Conservation (phyloP, 768 basidiomycete genomes). For the Cyclocybe aegerita region DNA sequence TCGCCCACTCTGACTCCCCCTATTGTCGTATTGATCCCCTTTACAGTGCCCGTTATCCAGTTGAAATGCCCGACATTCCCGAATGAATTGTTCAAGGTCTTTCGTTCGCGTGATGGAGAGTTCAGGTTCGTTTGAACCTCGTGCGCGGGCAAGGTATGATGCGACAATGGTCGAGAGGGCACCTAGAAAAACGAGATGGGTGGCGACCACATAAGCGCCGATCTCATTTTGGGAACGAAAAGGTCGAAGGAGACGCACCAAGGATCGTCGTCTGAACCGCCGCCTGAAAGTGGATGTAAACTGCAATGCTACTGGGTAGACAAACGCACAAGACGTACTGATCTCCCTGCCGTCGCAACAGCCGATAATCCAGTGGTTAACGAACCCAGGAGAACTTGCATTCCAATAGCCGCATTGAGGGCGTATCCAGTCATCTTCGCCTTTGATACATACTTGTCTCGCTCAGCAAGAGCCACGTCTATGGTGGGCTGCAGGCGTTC, state of each 20-base stretch:
- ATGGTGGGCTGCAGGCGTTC: constrained; percentile 57
- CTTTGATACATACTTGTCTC: constrained; percentile 42
- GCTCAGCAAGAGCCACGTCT: constrained; percentile 39
- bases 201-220: not conserved
- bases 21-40: constrained; percentile 33
- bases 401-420: constrained; percentile 49
- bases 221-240: not conserved
- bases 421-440: constrained; percentile 39
- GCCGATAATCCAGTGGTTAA: constrained; percentile 66
- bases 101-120: constrained; percentile 49
- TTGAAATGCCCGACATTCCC: constrained; percentile 53
- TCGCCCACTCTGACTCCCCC: too few species aligned
- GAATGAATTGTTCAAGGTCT: constrained; percentile 64
- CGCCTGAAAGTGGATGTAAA: constrained; percentile 22
- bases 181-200: constrained; percentile 31
- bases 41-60: constrained; percentile 50
- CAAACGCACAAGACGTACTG: constrained; percentile 28
- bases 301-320: not conserved
- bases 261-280: constrained; percentile 35
- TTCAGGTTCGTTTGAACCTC: constrained; percentile 71
- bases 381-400: constrained; percentile 67
- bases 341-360: constrained; percentile 32
- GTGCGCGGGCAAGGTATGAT: constrained; percentile 69
- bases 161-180: constrained; percentile 65
- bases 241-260: constrained; percentile 23